phyloP scores from a whole-genome alignment of 2,329 filamentous ascomycete genomes.

The Penicillium sp. region DNA sequence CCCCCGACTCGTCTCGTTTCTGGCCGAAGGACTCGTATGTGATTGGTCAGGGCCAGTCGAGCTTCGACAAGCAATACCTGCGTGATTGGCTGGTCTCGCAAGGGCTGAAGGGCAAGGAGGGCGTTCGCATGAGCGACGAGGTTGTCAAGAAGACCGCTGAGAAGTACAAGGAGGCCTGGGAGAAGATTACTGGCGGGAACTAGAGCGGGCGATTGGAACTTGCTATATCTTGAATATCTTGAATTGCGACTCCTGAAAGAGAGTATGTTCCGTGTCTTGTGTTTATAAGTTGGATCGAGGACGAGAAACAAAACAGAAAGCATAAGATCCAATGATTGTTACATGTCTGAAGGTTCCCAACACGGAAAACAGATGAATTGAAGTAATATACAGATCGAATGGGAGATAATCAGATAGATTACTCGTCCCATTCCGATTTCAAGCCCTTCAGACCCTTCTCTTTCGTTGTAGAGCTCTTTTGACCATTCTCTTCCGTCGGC shows the following conservation, averaged over 20 bases:
- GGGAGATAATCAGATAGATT: not conserved
- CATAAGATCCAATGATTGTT: slow-evolving; percentile 7
- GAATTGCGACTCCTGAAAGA: not conserved
- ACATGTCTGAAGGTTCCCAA: slow-evolving; percentile 2
- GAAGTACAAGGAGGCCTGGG: slow-evolving; percentile 76
- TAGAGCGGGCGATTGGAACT: slow-evolving; percentile 25
- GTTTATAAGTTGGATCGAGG: slow-evolving; percentile 13
- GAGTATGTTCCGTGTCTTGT: slow-evolving; percentile 2
- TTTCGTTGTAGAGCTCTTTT: slow-evolving; percentile 22
- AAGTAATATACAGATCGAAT: slow-evolving; percentile 9
- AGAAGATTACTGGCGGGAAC: slow-evolving; percentile 64
- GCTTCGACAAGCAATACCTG: slow-evolving; percentile 86
- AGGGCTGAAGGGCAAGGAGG: slow-evolving; percentile 73
- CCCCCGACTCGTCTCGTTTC: slow-evolving; percentile 81
- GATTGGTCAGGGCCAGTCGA: slow-evolving; percentile 73
- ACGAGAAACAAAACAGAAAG: slow-evolving; percentile 8
- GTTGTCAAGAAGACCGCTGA: slow-evolving; percentile 67
- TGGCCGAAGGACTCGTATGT: slow-evolving; percentile 76
- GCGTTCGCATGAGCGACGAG: slow-evolving; percentile 71
- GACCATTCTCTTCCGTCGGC: slow-evolving; percentile 7
- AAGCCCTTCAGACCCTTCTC: slow-evolving; percentile 39
- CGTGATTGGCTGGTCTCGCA: slow-evolving; percentile 77
- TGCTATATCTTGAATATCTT: slow-evolving; percentile 11
- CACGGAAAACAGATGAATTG: not conserved
- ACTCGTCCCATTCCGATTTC: slow-evolving; percentile 38